A percentile compares a stretch with the other conserved stretches of the same genome.
Conservation (phyloP, 768 basidiomycete species). For the Calocybe indica region DNA sequence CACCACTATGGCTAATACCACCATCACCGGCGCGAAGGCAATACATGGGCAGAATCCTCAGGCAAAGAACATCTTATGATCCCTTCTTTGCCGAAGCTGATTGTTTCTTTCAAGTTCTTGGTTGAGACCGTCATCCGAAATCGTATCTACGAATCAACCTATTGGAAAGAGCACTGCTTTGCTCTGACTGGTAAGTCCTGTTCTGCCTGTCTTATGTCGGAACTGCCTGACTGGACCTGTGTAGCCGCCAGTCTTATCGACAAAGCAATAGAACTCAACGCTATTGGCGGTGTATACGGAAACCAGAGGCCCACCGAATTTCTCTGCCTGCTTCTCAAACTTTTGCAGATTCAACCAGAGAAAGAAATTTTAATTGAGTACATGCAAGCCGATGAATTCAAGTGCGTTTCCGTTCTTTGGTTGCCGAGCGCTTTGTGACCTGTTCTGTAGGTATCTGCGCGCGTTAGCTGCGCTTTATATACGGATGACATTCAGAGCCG, state of each 20-base stretch:
- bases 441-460: constrained; percentile 70
- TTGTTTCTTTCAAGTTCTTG: constrained; percentile 61
- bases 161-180: constrained; percentile 99
- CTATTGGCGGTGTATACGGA: constrained; percentile 90
- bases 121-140: constrained; percentile 96
- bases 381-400: constrained; percentile 94
- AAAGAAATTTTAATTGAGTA: constrained; percentile 97
- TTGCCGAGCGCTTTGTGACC: constrained; percentile 1
- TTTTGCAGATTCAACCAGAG: constrained; percentile 95
- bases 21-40: constrained; percentile 79
- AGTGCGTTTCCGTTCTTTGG: constrained; percentile 42
- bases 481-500: constrained; percentile 87
- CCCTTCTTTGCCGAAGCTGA: too few relatives aligned
- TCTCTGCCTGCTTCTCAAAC: constrained; percentile 85
- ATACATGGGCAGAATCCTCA: constrained; percentile 98
- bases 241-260: constrained; percentile 91
- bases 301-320: constrained; percentile 96
- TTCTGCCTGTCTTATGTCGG: neutral
- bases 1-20: constrained; percentile 80
- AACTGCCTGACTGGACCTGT: neutral
- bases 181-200: constrained; percentile 74
- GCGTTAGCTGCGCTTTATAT: constrained; percentile 92
- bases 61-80: constrained; percentile 32
- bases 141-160: constrained; percentile 90
- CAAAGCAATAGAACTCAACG: constrained; percentile 76